A percentile compares a stretch with the other conserved stretches of the same genome.
These are phyloP conservation scores for Myrica gale DNA, from an alignment of 306 rosid genomes.

Conservation along the genomic window DNA sequence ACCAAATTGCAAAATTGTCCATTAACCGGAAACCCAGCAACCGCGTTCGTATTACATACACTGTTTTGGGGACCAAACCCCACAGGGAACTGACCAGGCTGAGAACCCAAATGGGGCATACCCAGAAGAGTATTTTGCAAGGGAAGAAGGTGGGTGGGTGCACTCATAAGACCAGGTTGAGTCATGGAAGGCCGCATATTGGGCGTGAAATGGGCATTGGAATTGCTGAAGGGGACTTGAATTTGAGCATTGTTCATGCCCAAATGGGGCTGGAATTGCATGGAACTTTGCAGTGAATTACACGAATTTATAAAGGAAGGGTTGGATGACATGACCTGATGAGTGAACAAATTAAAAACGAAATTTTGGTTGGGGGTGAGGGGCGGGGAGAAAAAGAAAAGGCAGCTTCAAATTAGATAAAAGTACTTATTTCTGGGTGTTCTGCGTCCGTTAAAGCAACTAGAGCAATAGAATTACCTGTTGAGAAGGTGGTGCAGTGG, in stretches of 20 bases:
- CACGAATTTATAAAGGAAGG: constrained; percentile 7
- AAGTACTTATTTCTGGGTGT: neutral
- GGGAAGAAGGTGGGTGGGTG: constrained; percentile 33
- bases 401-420: neutral
- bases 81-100: constrained; percentile 32
- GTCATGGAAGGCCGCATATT: constrained; percentile 31
- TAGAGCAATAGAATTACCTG: constrained; percentile 28
- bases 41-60: constrained; percentile 37
- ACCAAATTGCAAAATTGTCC: constrained; percentile 44
- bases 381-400: neutral
- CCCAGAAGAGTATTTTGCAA: constrained; percentile 49
- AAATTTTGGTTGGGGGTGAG: neutral
- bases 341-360: neutral
- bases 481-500: constrained; percentile 26
- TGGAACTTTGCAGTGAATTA: constrained; percentile 21
- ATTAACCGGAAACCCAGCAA: constrained; percentile 37
- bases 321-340: constrained; percentile 20
- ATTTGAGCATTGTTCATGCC: constrained; percentile 39
- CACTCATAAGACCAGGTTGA: constrained; percentile 44
- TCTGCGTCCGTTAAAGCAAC: neutral
- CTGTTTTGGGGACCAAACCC: constrained; percentile 49
- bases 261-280: constrained; percentile 45
- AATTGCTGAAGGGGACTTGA: constrained; percentile 27
- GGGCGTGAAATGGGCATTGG: constrained; percentile 30
- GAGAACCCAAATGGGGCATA: constrained; percentile 44